Evolutionary conservation across 495 filamentous ascomycete species (phyloP), one percentile per base, ranked within the genome.

Genomic region (Xylaria scruposa): DNA sequence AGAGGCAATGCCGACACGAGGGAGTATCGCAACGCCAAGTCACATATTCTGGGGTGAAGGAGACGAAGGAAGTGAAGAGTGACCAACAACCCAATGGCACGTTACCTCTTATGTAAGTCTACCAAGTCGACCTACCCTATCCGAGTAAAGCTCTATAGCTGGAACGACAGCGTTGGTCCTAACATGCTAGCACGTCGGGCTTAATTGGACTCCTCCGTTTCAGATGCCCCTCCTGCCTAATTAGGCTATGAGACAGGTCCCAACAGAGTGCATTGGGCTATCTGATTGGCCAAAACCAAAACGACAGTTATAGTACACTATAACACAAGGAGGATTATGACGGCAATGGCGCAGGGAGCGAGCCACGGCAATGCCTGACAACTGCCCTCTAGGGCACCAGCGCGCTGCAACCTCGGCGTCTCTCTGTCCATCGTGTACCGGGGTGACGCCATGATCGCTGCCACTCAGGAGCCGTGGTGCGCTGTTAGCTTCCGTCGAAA

Each of bases 361-460:
- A 31, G 62, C 33, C 49, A 63, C 70, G 61, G 70, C 60, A 54
- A 71, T 71, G 70, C 62, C 40, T 49, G 51, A 38, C 51, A 71
- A 24, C 70, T 69, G 67, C 67, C 67, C 31, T 21, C 38, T 60
- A 59, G 19, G 70, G 51, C 46, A 8, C 51, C 3, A 26, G 33
- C 12, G 70, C 62, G 70, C 62, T 71, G 70, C 67, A 71, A 71
- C 70, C 44, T 71, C 70, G 70, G 70, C 62, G 17, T 46, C 69
- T 56, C 10, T 56, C 24, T 53, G 7, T 6, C 12, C 21, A 8
- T 61, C n/a, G 38, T 51, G 42, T 68, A 38, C 31, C 47, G n/a
- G 33, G 46, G 46, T 40, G 24, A 7, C 62, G 40, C 36, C 21
- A 42, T 44, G 38, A 17, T 15, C n/a, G 60, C 38, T 63, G 36